Conservation (phyloP, 192 early-diverging fungal species). For the Mortierella hygrophila region DNA sequence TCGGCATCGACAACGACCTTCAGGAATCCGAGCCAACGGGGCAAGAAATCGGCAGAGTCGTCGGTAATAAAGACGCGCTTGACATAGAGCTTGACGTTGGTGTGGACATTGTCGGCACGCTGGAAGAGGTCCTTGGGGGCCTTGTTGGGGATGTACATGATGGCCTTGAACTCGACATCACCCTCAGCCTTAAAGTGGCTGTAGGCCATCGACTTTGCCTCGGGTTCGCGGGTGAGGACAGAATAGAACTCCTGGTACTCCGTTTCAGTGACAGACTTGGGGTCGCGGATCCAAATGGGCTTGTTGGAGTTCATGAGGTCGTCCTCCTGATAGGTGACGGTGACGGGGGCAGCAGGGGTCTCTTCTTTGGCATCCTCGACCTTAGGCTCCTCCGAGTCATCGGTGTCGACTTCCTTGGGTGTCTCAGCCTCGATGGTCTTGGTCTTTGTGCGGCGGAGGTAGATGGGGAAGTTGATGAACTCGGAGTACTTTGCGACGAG, state of each 20-base stretch:
- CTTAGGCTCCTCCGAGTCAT: constrained; percentile 59
- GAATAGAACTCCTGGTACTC: constrained; percentile 96
- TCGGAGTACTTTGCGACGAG: constrained; percentile 93
- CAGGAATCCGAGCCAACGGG: constrained; percentile 93
- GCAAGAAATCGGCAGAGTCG: constrained; percentile 87
- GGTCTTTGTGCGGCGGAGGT: constrained; percentile 74
- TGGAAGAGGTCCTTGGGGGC: constrained; percentile 70
- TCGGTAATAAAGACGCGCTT: constrained; percentile 98
- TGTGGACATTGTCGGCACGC: constrained; percentile 58
- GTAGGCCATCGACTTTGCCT: constrained; percentile 79
- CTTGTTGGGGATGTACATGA: constrained; percentile 86
- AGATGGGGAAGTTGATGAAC: constrained; percentile 99
- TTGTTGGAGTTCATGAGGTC: constrained; percentile 91
- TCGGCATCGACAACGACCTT: constrained; percentile 96
- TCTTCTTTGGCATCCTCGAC: constrained; percentile 69
- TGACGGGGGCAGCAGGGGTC: constrained; percentile 68
- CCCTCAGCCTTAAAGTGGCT: constrained; percentile 96
- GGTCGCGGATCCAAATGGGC: constrained; percentile 93
- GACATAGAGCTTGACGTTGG: constrained; percentile 94
- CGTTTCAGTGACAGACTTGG: constrained; percentile 78
- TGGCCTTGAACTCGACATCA: constrained; percentile 89
- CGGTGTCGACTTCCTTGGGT: constrained; percentile 42
- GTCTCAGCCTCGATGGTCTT: constrained; percentile 63
- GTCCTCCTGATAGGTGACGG: constrained; percentile 72
- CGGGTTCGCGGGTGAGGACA: constrained; percentile 76